phyloP scores from a whole-genome alignment of 2,329 filamentous ascomycete genomes.

The Dendrostoma leiphaemia region DNA sequence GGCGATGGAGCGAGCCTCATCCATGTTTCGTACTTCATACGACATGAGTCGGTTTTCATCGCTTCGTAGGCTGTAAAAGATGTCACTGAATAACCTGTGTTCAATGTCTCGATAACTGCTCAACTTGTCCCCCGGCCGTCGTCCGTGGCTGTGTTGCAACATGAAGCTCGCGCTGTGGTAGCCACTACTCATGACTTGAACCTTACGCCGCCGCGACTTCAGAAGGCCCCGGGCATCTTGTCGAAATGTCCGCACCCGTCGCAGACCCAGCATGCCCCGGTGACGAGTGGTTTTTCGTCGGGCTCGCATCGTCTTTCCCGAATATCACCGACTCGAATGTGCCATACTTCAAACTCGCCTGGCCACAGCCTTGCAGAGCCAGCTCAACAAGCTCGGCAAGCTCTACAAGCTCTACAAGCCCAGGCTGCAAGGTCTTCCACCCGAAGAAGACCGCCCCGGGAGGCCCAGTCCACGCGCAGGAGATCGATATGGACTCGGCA shows the following conservation, averaged over 20 bases:
- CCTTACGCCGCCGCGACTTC: too few species aligned
- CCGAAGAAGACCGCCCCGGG: background rate
- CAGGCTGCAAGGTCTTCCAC: conserved; percentile 16
- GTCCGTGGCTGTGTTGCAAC: too few species aligned
- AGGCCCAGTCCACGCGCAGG: background rate
- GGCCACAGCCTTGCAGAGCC: conserved; percentile 7
- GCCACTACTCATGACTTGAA: too few species aligned
- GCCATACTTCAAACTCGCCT: conserved; percentile 17
- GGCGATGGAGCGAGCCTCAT: too few species aligned
- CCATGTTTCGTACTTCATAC: too few species aligned
- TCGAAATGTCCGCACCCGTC: background rate
- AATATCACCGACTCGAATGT: conserved; percentile 15
- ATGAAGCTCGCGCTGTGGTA: too few species aligned
- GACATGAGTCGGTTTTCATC: too few species aligned
- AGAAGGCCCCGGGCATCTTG: background rate
- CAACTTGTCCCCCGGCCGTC: too few species aligned
- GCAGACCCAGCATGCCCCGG: background rate
- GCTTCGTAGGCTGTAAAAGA: too few species aligned
- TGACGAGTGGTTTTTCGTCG: conserved; percentile 14
- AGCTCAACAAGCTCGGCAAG: background rate
- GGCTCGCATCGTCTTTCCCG: conserved; percentile 14
- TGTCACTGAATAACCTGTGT: too few species aligned
- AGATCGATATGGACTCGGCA: conserved; percentile 12
- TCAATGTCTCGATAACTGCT: too few species aligned
- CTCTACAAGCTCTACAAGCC: background rate